These are phyloP conservation scores for Cucumis sativus DNA, from an alignment of 306 rosid genomes.

Conservation along the genomic window Cucumber_9930_V3 NC_026658.2:24900001-24900500, in stretches of 20 bases:
- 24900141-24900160: neutral
- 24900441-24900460: conserved; percentile 20
- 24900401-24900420: neutral
- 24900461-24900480: conserved; percentile 55
- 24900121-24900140: neutral
- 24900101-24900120: conserved; percentile 5
- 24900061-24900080: conserved; percentile 6
- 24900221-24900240: neutral
- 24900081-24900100: neutral
- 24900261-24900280: neutral
- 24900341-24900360: neutral
- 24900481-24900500: conserved; percentile 44
- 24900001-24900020: neutral
- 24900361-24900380: neutral
- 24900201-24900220: conserved; percentile 2
- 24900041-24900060: neutral
- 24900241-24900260: neutral
- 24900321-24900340: neutral
- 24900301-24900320: neutral
- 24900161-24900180: neutral
- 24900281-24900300: neutral
- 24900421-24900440: conserved; percentile 6
- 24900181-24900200: neutral
- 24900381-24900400: neutral
- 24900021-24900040: neutral